Evolutionary conservation across 129 eudicot species (phyloP).

Genomic region (Pittosporum tobira): DNA sequence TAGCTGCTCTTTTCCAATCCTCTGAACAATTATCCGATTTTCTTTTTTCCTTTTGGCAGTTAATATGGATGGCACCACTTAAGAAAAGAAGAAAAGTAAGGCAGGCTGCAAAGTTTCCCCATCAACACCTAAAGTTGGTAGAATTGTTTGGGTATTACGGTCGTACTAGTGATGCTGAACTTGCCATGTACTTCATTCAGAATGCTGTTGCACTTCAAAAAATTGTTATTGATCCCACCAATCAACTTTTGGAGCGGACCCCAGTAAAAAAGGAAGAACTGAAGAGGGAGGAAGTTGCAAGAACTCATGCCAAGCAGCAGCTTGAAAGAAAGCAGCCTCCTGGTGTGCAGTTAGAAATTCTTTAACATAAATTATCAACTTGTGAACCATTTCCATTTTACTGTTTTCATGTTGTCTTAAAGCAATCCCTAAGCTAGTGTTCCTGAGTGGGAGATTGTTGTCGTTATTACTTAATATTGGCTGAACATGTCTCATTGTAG

Average conservation of each 20-base stretch:
- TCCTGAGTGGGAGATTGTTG: too few relatives aligned
- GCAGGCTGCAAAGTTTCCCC: constrained; percentile 26
- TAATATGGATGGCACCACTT: constrained; percentile 55
- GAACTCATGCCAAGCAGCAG: constrained; percentile 42
- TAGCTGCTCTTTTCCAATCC: too few relatives aligned
- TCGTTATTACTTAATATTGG: not conserved
- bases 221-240: constrained; percentile 47
- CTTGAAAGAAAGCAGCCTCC: constrained; percentile 34
- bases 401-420: too few relatives aligned
- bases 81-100: constrained; percentile 46
- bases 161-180: constrained; percentile 48
- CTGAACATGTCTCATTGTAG: not conserved
- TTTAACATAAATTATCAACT: too few relatives aligned
- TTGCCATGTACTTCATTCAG: constrained; percentile 39
- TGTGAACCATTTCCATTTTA: too few relatives aligned
- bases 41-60: constrained; percentile 19
- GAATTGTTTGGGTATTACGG: constrained; percentile 54
- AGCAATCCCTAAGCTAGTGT: too few relatives aligned
- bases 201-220: constrained; percentile 41
- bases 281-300: constrained; percentile 47
- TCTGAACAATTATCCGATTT: too few relatives aligned
- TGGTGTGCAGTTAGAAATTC: constrained; percentile 41
- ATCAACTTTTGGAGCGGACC: constrained; percentile 38
- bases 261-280: constrained; percentile 23
- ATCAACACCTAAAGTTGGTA: constrained; percentile 34